Conservation (phyloP, 768 basidiomycete species). For the Termitomyces sp. region DNA sequence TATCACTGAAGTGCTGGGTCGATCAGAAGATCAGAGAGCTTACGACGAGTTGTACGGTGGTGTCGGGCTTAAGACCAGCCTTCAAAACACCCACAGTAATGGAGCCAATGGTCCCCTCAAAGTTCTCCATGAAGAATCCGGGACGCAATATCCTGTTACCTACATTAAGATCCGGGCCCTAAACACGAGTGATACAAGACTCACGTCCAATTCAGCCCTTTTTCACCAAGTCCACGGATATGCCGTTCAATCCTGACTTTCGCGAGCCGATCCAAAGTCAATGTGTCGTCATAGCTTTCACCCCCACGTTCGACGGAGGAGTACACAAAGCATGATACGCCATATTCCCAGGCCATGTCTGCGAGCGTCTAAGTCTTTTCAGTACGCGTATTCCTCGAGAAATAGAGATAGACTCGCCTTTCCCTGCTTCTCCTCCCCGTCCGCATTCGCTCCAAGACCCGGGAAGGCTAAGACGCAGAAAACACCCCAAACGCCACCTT, state of each 20-base stretch:
- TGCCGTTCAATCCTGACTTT: slow-evolving; percentile 36
- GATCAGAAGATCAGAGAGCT: slow-evolving; percentile 6
- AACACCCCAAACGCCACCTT: slow-evolving; percentile 33
- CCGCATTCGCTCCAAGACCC: slow-evolving; percentile 35
- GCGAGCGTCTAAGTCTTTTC: slow-evolving; percentile 23
- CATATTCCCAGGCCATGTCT: slow-evolving; percentile 32
- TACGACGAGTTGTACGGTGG: slow-evolving; percentile 31
- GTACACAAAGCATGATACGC: slow-evolving; percentile 30
- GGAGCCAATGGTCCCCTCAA: slow-evolving; percentile 31
- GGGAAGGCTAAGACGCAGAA: slow-evolving; percentile 36
- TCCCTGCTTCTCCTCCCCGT: slow-evolving; percentile 35
- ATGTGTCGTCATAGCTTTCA: slow-evolving; percentile 27
- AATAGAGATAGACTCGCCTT: slow-evolving; percentile 23
- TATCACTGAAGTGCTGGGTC: not conserved
- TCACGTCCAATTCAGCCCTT: slow-evolving; percentile 35
- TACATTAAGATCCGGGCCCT: not conserved
- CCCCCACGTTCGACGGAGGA: slow-evolving; percentile 36
- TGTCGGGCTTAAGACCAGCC: slow-evolving; percentile 27
- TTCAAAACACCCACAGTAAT: slow-evolving; percentile 30
- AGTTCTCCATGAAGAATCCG: slow-evolving; percentile 43
- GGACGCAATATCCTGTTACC: slow-evolving; percentile 33
- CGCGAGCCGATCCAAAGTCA: slow-evolving; percentile 23
- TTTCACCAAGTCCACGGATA: slow-evolving; percentile 23
- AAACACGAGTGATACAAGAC: slow-evolving; percentile 9
- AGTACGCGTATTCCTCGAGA: not conserved